Evolutionary conservation across 2,329 filamentous ascomycete species (phyloP), one percentile per base, ranked within the genome.

Genomic region (Acrocalymma vagum): DNA sequence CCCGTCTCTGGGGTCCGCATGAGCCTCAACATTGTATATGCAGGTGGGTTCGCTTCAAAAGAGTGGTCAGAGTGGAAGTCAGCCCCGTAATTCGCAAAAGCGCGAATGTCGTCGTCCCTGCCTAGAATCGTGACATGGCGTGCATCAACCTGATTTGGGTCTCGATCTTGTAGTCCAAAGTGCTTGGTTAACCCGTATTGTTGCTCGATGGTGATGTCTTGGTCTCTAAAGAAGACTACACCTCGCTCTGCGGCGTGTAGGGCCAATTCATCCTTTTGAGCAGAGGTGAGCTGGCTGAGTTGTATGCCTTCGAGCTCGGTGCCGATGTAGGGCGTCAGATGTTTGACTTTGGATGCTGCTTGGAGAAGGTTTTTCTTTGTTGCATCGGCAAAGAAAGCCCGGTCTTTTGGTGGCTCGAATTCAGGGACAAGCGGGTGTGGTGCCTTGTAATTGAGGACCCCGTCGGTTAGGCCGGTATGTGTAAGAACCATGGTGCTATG

Each of bases 201-300:
- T 2, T 17, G 26, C 7, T 45, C 42, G 11, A 47, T 50, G 23
- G 41, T 44, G 9, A 51, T 31, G 27, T 78, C 73, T 45, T 77
- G 71, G 29, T 73, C 63, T 11, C 73, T 72, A 58, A 78, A 76
- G n/a, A 72, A 72, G 21, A 74, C 63, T 16, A 77, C 71, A 32
- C 73, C 73, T 42, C 60, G 47, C 34, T 62, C 53, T 2, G 55
- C 53, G 16, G 56, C 51, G 16, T 62, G 51, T n/a, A 58, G 42
- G 8, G 74, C 75, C 3, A 78, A 68, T 47, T 78, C 75, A 45
- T 78, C 73, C 31, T 74, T 74, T 32, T 70, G 71, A 0, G 62
- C 50, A 26, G 69, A 60, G 6, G 62, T 69, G 3, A 78, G 67
- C 24, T 69, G 53, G 51, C 58, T 72, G 26, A 78, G 60, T 50